Evolutionary conservation across 169 alveolate genomes (phyloP), one percentile per base, ranked within the genome.

Genomic region (Plasmodium malariae): DNA sequence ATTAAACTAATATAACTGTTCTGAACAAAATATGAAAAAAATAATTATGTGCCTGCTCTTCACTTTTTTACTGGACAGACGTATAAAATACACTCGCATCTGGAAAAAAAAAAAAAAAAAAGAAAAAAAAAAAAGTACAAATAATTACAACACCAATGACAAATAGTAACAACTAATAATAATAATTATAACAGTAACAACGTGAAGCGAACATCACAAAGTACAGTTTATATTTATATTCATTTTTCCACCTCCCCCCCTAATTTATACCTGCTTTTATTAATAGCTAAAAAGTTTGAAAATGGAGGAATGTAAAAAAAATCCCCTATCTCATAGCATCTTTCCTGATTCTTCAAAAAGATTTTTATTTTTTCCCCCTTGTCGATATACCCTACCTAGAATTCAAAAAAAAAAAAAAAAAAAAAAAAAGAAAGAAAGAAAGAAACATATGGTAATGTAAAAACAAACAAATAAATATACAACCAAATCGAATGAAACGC

Each of bases 341-440:
- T 74, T 49, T 59, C 74, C 60, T 71, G 85, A 36, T 19, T 62
- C 24, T 65, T 51, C 17, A 74, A 34, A 40, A 60, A 48, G 3
- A 74, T 74, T 32, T 74, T 74, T 7, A 74, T 32, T 37, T 34
- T 74, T 68, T 74, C 74, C 24, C 88, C 88, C 30, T 32, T 49
- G 32, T 74, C 73, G 6, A 74, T 65, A 14, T 74, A 74, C 32
- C 60, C 70, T 48, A 74, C 24, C 88, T 74, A 34, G 5, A 59
- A 60, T 21, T 11, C 30, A 55, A 74, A 55, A 55, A 26, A 12
- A 62, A 60, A 71, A 72, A 45, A 12, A 72, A 48, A 71, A 71
- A 21, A 21, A 24, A 11, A 4, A 32, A 11, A 72, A 28, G 21
- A 71, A 48, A 21, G 48, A 3, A 34, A 48, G 26, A 70, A 63